Percentiles rank a stretch among this genome's conserved stretches.
phyloP scores from a whole-genome alignment of 164 flowering plant species.

The Warburgia ugandensis region DNA sequence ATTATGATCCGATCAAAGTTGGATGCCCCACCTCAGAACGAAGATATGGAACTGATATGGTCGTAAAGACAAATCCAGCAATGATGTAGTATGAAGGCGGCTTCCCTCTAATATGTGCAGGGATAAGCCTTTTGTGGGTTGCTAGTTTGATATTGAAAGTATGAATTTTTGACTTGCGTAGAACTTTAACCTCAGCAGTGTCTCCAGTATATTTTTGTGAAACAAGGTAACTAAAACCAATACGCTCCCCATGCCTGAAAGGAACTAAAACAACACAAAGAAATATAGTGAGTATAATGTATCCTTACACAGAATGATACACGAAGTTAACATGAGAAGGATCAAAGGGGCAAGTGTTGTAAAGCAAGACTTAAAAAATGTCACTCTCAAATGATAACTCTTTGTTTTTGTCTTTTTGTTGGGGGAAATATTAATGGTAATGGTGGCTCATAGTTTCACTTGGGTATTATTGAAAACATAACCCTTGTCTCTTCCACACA shows the following conservation, averaged over 20 bases:
- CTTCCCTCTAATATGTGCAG: conserved; percentile 65
- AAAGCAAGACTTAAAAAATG: no score
- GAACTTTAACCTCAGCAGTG: conserved; percentile 56
- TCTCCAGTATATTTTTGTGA: conserved; percentile 95
- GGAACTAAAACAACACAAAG: conserved; percentile 53
- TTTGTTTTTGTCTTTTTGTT: no score
- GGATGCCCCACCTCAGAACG: conserved; percentile 91
- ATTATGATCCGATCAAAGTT: no score
- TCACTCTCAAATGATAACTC: no score
- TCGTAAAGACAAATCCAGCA: conserved; percentile 78
- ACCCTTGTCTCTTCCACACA: no score
- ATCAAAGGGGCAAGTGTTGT: no score
- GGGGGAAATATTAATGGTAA: no score
- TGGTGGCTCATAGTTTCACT: no score
- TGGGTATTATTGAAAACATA: no score
- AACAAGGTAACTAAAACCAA: conserved; percentile 92
- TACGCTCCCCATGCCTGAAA: conserved; percentile 95
- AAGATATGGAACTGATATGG: conserved; percentile 82
- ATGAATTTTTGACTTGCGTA: conserved; percentile 48
- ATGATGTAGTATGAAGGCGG: conserved; percentile 88
- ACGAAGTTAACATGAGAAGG: no score
- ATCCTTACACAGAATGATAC: neutral
- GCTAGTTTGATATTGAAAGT: conserved; percentile 52
- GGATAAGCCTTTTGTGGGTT: conserved; percentile 59
- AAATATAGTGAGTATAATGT: conserved; percentile 2